Evolutionary conservation across 2,329 filamentous ascomycete species (phyloP).

Genomic region (Arthrobotrys iridis): DNA sequence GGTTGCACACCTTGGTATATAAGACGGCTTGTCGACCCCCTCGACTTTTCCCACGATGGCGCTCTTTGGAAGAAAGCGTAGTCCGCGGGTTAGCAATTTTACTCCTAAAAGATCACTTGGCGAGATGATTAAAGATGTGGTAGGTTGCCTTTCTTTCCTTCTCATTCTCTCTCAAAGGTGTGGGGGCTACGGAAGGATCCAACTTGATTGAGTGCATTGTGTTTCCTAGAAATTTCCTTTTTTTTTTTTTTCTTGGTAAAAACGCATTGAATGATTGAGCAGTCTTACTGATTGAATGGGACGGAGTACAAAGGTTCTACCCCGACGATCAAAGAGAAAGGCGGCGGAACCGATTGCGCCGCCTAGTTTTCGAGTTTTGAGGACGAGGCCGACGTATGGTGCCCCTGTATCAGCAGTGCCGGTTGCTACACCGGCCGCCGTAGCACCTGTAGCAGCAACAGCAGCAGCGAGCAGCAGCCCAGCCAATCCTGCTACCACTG

Average conservation of each 20-base stretch:
- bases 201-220: neutral
- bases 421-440: neutral
- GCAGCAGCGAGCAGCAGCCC: neutral
- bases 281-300: too few relatives aligned
- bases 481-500: neutral
- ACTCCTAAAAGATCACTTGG: slow-evolving; percentile 11
- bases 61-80: slow-evolving; percentile 12
- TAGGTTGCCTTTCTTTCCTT: slow-evolving; percentile 15
- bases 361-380: slow-evolving; percentile 27
- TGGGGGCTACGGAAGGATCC: slow-evolving; percentile 39
- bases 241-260: too few relatives aligned
- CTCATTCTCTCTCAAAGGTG: neutral
- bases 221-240: neutral
- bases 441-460: neutral
- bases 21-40: neutral
- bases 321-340: slow-evolving; percentile 18
- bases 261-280: too few relatives aligned
- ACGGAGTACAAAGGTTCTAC: slow-evolving; percentile 29
- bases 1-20: neutral
- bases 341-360: slow-evolving; percentile 8
- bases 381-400: neutral
- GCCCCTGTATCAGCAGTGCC: neutral
- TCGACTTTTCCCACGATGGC: slow-evolving; percentile 1
- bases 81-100: neutral
- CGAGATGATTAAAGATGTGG: slow-evolving; percentile 35